Conservation (phyloP, 1,284 basidiomycete species). For the Singerocomus inundabilis region DNA sequence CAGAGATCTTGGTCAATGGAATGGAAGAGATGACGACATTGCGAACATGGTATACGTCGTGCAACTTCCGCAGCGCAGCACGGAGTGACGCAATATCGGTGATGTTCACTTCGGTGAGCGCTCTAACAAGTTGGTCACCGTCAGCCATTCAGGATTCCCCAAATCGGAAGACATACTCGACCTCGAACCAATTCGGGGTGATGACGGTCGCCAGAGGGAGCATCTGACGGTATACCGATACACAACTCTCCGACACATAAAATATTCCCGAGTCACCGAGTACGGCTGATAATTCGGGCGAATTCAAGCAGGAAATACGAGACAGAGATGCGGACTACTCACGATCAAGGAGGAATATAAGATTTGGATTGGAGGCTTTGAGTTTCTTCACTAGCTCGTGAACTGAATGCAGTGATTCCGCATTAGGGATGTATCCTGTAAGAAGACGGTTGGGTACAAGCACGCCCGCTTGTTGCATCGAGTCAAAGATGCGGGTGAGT, state of each 20-base stretch:
- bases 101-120: constrained; percentile 73
- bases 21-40: constrained; percentile 94
- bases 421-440: constrained; percentile 89
- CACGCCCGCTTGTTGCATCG: constrained; percentile 68
- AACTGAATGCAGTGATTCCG: constrained; percentile 73
- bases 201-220: constrained; percentile 85
- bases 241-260: constrained; percentile 86
- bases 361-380: constrained; percentile 50
- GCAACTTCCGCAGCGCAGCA: constrained; percentile 70
- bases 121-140: constrained; percentile 41
- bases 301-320: constrained; percentile 1
- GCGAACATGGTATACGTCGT: constrained; percentile 71
- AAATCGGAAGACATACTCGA: constrained; percentile 66
- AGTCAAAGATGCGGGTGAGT: constrained; percentile 63
- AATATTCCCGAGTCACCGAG: constrained; percentile 87
- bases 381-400: constrained; percentile 63
- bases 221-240: constrained; percentile 85
- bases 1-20: constrained; percentile 58
- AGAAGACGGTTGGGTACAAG: constrained; percentile 64
- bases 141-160: constrained; percentile 6
- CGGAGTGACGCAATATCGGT: constrained; percentile 65
- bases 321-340: constrained; percentile 36
- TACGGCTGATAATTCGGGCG: constrained; percentile 77
- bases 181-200: constrained; percentile 98
- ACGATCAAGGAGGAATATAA: constrained; percentile 92